Evolutionary conservation across 768 basidiomycete genomes (phyloP).

Genomic region (Lyophyllum shimeji): DNA sequence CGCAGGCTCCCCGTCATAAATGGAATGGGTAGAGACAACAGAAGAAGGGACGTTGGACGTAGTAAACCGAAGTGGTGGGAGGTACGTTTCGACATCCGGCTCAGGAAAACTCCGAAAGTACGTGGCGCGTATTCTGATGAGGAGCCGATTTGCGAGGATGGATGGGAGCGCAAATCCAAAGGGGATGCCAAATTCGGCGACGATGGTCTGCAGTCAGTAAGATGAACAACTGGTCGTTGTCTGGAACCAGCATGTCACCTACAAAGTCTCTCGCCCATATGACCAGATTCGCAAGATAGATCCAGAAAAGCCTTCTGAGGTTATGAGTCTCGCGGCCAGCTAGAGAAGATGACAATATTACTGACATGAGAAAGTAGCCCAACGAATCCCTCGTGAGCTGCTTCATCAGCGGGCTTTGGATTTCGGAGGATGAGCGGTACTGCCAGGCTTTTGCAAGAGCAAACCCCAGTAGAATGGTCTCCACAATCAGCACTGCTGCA

Average conservation of each 20-base stretch:
- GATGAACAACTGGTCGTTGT: no score
- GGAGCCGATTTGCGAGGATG: slow-evolving; percentile 27
- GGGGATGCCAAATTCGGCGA: slow-evolving; percentile 26
- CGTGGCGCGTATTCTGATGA: slow-evolving; percentile 24
- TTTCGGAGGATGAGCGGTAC: slow-evolving; percentile 12
- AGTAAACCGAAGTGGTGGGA: neutral
- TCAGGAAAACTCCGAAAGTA: neutral
- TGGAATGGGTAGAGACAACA: no score
- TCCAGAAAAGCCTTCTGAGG: slow-evolving; percentile 23
- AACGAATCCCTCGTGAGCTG: slow-evolving; percentile 24
- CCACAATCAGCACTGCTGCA: slow-evolving; percentile 19
- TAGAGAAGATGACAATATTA: neutral
- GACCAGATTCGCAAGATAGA: slow-evolving; percentile 24
- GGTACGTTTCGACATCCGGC: neutral
- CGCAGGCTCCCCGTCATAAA: no score
- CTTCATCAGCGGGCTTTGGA: slow-evolving; percentile 18
- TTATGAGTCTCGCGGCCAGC: neutral
- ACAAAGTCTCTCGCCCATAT: slow-evolving; percentile 26
- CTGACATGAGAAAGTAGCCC: slow-evolving; percentile 28
- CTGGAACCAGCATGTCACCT: neutral
- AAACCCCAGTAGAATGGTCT: slow-evolving; percentile 19
- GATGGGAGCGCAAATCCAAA: slow-evolving; percentile 27
- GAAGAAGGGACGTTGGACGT: neutral
- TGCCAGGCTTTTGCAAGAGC: slow-evolving; percentile 26
- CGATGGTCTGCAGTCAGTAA: slow-evolving; percentile 12